Conservation (phyloP, 148 eudicot genomes). For the Persicaria tinctoria region DNA sequence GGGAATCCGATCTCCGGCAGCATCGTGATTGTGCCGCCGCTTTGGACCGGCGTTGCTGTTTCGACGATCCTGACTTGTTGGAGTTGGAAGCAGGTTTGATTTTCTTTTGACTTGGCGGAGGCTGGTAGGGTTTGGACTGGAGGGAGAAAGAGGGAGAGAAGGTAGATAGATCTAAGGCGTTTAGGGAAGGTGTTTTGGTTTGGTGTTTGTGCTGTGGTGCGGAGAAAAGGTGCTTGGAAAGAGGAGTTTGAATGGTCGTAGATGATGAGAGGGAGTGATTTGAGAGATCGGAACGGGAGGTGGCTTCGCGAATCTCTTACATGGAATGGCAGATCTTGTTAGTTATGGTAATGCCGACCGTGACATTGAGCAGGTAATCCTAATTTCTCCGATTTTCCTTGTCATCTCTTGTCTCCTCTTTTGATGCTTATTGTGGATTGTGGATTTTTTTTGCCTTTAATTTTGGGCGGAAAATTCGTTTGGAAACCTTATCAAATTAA, state of each 20-base stretch:
- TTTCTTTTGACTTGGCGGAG: constrained; percentile 4
- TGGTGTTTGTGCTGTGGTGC: not conserved
- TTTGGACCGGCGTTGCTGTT: not conserved
- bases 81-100: not conserved
- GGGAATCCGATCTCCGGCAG: constrained; percentile 7
- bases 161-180: constrained; percentile 18
- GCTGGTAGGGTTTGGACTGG: constrained; percentile 11
- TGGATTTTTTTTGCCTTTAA: not conserved
- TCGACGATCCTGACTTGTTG: not conserved
- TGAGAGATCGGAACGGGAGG: constrained; percentile 39
- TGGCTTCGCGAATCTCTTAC: constrained; percentile 48
- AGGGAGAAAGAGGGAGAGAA: not conserved
- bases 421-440: not conserved
- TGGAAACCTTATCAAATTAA: not conserved
- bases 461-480: not conserved
- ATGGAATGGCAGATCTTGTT: constrained; percentile 99
- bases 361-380: constrained; percentile 69
- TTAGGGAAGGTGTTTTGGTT: not conserved
- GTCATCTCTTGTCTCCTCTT: not conserved
- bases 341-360: constrained; percentile 53
- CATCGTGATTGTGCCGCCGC: not conserved
- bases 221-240: not conserved
- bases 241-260: constrained; percentile 30
- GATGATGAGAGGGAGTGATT: constrained; percentile 72
- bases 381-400: not conserved